Evolutionary conservation across 140 eudicot species (phyloP).

Genomic region (Senecio squalidus): DNA sequence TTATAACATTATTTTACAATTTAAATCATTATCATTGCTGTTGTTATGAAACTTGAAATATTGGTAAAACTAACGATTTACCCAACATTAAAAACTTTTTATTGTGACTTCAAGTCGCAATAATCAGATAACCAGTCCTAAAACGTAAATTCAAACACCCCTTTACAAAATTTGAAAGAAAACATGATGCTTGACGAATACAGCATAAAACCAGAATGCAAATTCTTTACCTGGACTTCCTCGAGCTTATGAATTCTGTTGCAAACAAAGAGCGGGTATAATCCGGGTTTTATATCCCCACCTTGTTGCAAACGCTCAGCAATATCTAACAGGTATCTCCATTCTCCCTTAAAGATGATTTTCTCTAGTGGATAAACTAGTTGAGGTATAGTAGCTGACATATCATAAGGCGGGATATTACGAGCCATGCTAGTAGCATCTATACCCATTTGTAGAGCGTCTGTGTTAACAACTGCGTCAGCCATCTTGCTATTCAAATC

Average conservation of each 20-base stretch:
- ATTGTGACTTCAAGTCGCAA: too few species aligned
- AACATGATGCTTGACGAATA: background rate
- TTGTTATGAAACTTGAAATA: too few species aligned
- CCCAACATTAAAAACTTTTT: too few species aligned
- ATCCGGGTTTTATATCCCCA: slow-evolving; percentile 22
- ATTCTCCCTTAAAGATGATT: slow-evolving; percentile 70
- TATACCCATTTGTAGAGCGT: slow-evolving; percentile 43
- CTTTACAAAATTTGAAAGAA: too few species aligned
- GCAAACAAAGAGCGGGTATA: slow-evolving; percentile 67
- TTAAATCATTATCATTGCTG: too few species aligned
- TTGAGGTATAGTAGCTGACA: slow-evolving; percentile 54
- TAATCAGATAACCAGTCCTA: too few species aligned
- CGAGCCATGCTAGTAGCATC: slow-evolving; percentile 26
- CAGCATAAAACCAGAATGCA: background rate
- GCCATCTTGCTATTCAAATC: slow-evolving; percentile 39
- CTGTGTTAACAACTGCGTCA: slow-evolving; percentile 31
- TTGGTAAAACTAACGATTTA: too few species aligned
- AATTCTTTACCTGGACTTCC: slow-evolving; percentile 46
- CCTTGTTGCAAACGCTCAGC: slow-evolving; percentile 36
- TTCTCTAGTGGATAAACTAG: slow-evolving; percentile 71
- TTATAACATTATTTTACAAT: too few species aligned
- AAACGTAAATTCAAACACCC: too few species aligned
- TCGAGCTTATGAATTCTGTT: slow-evolving; percentile 53
- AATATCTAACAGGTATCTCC: slow-evolving; percentile 69
- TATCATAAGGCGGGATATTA: slow-evolving; percentile 73